Evolutionary conservation across 164 flowering plant genomes (phyloP).

Genomic region (Houttuynia cordata): DNA sequence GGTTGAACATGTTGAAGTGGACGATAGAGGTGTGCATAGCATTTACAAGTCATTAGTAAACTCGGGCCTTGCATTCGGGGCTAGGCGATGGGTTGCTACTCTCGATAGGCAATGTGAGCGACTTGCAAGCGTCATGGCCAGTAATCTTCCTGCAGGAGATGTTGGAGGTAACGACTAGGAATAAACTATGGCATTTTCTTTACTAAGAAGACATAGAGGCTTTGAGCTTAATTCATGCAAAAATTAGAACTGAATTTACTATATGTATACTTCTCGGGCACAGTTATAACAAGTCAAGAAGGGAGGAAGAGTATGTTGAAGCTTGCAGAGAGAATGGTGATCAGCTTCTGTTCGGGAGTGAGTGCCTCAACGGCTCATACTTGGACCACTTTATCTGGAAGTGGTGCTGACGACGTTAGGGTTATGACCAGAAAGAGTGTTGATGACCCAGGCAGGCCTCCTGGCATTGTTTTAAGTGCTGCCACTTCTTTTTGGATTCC

Average conservation of each 20-base stretch:
- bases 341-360: constrained; percentile 71
- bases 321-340: constrained; percentile 80
- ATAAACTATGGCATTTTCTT: too few species aligned
- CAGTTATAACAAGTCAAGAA: constrained; percentile 52
- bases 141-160: constrained; percentile 44
- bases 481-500: constrained; percentile 90
- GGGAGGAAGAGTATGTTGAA: constrained; percentile 77
- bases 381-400: constrained; percentile 71
- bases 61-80: constrained; percentile 72
- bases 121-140: constrained; percentile 71
- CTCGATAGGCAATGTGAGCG: constrained; percentile 73
- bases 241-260: too few species aligned
- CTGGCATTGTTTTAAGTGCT: constrained; percentile 77
- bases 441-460: constrained; percentile 79
- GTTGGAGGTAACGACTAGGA: constrained; percentile 36
- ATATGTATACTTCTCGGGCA: background rate
- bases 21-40: constrained; percentile 54
- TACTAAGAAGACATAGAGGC: too few species aligned
- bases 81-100: constrained; percentile 72
- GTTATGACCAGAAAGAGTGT: constrained; percentile 75
- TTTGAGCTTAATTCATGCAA: background rate
- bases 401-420: constrained; percentile 64
- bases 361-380: constrained; percentile 71
- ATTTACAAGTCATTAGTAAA: constrained; percentile 51
- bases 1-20: constrained; percentile 83